phyloP scores from a whole-genome alignment of 192 early-diverging fungal genomes.

The Jimgerdemannia lactiflua region DNA sequence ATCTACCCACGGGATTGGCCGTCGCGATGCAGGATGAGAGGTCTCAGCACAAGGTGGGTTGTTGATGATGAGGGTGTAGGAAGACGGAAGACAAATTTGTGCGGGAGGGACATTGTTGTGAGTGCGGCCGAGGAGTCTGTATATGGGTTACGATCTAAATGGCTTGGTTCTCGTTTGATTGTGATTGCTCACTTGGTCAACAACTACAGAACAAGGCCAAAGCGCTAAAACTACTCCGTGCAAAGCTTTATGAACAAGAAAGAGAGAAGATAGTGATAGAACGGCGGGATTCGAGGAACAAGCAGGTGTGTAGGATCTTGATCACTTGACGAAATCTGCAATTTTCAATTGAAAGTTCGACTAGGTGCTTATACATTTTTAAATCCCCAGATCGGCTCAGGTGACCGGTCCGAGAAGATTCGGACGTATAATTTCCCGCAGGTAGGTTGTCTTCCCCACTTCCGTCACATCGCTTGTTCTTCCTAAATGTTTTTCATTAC shows the following conservation, averaged over 20 bases:
- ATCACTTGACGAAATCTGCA: too few species aligned
- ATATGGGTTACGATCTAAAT: not conserved
- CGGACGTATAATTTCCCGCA: slow-evolving; percentile 83
- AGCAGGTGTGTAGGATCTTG: slow-evolving; percentile 44
- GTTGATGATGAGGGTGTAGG: too few species aligned
- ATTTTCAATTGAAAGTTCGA: too few species aligned
- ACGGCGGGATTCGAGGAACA: slow-evolving; percentile 57
- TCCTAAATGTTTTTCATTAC: not conserved
- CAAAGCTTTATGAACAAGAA: slow-evolving; percentile 74
- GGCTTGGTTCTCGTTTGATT: too few species aligned
- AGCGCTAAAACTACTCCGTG: slow-evolving; percentile 80
- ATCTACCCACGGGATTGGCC: slow-evolving; percentile 86
- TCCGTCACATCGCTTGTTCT: not conserved
- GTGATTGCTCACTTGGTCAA: slow-evolving; percentile 1
- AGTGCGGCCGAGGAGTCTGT: not conserved
- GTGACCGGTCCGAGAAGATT: slow-evolving; percentile 79
- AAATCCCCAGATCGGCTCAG: slow-evolving; percentile 47
- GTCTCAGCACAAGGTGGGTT: slow-evolving; percentile 76
- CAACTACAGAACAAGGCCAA: slow-evolving; percentile 72
- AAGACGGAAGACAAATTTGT: not conserved
- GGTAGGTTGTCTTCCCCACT: slow-evolving; percentile 19
- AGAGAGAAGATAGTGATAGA: slow-evolving; percentile 51
- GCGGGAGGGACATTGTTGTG: too few species aligned
- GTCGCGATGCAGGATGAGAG: slow-evolving; percentile 89
- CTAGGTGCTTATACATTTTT: not conserved